phyloP scores from a whole-genome alignment of 2,329 filamentous ascomycete species.

The Alternaria longipes region DNA sequence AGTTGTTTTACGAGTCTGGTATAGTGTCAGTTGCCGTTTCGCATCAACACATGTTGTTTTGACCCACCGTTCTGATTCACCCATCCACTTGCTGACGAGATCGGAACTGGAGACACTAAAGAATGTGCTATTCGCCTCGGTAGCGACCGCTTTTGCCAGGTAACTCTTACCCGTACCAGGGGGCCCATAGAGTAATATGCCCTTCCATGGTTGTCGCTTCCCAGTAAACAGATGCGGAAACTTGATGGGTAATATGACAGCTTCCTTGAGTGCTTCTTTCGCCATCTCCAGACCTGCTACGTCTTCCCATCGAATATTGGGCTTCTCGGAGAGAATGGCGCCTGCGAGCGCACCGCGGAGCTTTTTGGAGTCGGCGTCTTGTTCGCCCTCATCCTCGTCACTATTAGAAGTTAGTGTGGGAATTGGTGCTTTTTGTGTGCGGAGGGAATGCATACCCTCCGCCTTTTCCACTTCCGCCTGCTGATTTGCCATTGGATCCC shows the following conservation, averaged over 20 bases:
- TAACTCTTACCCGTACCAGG: conserved; percentile 98
- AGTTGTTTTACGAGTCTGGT: conserved; percentile 89
- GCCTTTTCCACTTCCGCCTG: conserved; percentile 69
- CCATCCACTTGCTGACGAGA: conserved; percentile 99
- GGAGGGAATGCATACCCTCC: conserved; percentile 53
- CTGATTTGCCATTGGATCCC: conserved; percentile 74
- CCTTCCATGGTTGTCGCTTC: conserved; percentile 98
- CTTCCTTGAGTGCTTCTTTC: conserved; percentile 97
- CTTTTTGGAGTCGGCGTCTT: conserved; percentile 95
- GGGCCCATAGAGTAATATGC: conserved; percentile 93
- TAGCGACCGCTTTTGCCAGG: conserved; percentile 95
- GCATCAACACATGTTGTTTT: background rate
- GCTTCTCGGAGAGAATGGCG: conserved; percentile 92
- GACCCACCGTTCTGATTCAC: conserved; percentile 90
- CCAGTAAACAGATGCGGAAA: conserved; percentile 96
- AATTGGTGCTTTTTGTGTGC: background rate
- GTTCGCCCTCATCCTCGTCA: conserved; percentile 68
- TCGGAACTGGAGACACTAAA: conserved; percentile 99
- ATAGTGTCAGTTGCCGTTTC: conserved; percentile 15
- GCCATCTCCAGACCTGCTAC: conserved; percentile 93
- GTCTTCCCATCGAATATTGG: conserved; percentile 97
- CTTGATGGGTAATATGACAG: conserved; percentile 96
- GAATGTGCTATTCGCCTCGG: conserved; percentile 98
- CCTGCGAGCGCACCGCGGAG: conserved; percentile 88
- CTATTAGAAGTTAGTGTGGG: conserved; percentile 51